Evolutionary conservation across 768 basidiomycete species (phyloP), one percentile per base, ranked within the genome.

Genomic region (Hemileccinum impolitum): DNA sequence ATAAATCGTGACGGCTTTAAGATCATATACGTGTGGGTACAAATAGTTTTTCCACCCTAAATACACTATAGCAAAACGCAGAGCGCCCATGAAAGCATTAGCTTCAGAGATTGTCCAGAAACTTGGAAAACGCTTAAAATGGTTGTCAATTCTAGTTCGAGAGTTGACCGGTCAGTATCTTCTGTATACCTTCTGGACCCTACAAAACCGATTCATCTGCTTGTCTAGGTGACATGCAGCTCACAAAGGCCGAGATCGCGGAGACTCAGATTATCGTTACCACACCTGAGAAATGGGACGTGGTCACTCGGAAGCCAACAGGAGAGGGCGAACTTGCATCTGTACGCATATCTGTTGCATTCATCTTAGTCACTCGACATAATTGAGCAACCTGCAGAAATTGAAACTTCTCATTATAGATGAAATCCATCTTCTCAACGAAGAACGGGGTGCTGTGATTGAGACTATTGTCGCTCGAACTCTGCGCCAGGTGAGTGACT

Each of bases 211-310:
- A 39, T 19, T 35, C 12, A 37, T 46, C 6, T 9, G 30, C 18
- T 50, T 42, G 38, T 39, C 34, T 51, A 72, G 75, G 95, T 68
- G 96, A 99, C 61, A 98, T 98, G 94, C 96, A 98, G 66, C 70
- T 99, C 65, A 92, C 96, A 14, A 87, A 89, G 66, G 78, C 83
- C 32, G 95, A 98, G 70, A 94, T 99, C 51, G 87, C 88, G 1
- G 84, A 88, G 67, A 98, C 96, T 10, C 95, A 97, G 63, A 86
- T 99, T 39, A 98, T 99, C 50, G 94, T 99, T 7, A 99, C 96
- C 2, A 99, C 96, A 1, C 96, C 96, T 0, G 96, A 99, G 66
- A 99, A 99, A 67, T 99, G 96, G 96, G 96, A 98, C 57, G 96
- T 99, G 0, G 96, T 99, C 3, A 99, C 96, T 9, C 75, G 96